Conservation (phyloP, 345 rosid species). For the Psidium guajava region DNA sequence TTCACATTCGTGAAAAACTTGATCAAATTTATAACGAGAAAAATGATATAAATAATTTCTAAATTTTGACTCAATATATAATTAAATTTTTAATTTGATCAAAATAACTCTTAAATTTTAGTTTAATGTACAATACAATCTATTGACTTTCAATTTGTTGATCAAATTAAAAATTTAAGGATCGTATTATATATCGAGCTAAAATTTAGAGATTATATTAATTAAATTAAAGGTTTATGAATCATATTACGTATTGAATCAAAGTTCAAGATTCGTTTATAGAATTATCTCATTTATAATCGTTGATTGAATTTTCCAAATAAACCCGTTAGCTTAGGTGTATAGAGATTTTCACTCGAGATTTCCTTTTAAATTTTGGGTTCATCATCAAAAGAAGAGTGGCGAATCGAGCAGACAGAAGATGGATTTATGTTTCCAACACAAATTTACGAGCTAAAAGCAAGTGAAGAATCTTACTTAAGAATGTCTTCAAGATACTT, state of each 20-base stretch:
- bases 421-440: background rate
- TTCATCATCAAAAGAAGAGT: background rate
- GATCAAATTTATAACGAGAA: background rate
- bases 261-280: no score
- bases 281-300: background rate
- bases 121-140: no score
- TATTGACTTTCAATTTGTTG: no score
- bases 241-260: no score
- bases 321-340: background rate
- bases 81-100: no score
- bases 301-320: background rate
- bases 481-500: background rate
- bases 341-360: background rate
- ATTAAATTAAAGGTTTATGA: no score
- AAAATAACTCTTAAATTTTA: no score
- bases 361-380: background rate
- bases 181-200: no score
- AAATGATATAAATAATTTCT: no score
- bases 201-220: no score
- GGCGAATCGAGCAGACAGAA: background rate
- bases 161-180: no score
- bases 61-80: no score
- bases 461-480: fast-evolving
- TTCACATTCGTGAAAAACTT: background rate
- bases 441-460: background rate